phyloP scores from a whole-genome alignment of 768 basidiomycete genomes.

The Suillus luteus region DNA sequence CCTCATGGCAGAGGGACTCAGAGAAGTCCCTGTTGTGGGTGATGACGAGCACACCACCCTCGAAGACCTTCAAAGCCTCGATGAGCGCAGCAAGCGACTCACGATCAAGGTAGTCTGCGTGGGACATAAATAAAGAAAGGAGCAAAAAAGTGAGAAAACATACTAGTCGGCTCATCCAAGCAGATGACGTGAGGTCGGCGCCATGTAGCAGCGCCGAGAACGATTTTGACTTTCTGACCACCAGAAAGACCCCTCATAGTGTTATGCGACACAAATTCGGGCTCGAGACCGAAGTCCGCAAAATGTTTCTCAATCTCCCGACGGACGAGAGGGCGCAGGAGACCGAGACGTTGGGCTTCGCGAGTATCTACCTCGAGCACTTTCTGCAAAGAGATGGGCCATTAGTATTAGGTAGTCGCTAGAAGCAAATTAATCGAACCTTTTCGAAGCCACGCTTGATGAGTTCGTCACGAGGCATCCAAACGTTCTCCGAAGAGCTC shows the following conservation, averaged over 20 bases:
- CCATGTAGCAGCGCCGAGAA: slow-evolving; percentile 98
- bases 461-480: slow-evolving; percentile 95
- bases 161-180: slow-evolving; percentile 94
- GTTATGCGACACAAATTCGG: slow-evolving; percentile 99
- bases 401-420: slow-evolving; percentile 3
- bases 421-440: slow-evolving; percentile 36
- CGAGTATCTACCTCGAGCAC: slow-evolving; percentile 96
- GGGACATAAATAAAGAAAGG: not conserved
- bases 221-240: slow-evolving; percentile 99
- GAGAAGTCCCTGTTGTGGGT: slow-evolving; percentile 99
- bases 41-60: slow-evolving; percentile 97
- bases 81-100: slow-evolving; percentile 99
- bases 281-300: slow-evolving; percentile 97
- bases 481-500: slow-evolving; percentile 97
- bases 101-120: slow-evolving; percentile 93
- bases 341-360: slow-evolving; percentile 95
- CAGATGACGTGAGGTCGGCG: slow-evolving; percentile 97
- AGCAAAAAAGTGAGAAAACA: slow-evolving; percentile 26
- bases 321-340: slow-evolving; percentile 95
- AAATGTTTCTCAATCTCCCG: slow-evolving; percentile 99
- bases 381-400: slow-evolving; percentile 53
- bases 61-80: slow-evolving; percentile 95
- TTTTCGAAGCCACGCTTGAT: slow-evolving; percentile 99
- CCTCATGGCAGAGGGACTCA: slow-evolving; percentile 95
- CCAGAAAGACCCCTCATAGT: slow-evolving; percentile 98